phyloP scores from a whole-genome alignment of 208 protist genomes.

The Acanthamoeba polyphaga region DNA sequence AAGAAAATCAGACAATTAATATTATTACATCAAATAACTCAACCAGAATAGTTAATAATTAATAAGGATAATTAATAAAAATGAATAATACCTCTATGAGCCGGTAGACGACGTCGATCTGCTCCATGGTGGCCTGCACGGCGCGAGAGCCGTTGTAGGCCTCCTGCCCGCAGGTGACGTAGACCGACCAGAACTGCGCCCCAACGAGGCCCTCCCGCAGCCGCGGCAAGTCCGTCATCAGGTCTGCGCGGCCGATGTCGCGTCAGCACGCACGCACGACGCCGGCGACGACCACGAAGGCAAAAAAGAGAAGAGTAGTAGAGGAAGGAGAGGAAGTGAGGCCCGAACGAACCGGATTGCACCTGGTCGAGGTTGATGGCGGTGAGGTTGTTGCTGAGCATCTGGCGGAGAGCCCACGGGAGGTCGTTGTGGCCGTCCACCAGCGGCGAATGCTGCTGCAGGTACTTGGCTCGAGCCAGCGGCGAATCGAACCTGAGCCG shows the following conservation, averaged over 20 bases:
- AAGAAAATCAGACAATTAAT: too few relatives aligned
- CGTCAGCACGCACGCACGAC: too few relatives aligned
- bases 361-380: slow-evolving; percentile 4
- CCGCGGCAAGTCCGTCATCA: slow-evolving; percentile 41
- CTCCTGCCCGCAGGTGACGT: slow-evolving; percentile 21
- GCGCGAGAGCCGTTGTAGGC: neutral
- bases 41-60: neutral
- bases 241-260: neutral
- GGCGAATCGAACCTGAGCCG: neutral
- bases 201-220: slow-evolving; percentile 21
- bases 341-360: neutral
- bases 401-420: neutral
- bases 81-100: neutral
- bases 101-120: slow-evolving; percentile 66
- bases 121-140: slow-evolving; percentile 31
- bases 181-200: slow-evolving; percentile 67
- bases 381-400: slow-evolving; percentile 12
- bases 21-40: too few relatives aligned
- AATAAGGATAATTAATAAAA: neutral
- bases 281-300: too few relatives aligned
- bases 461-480: slow-evolving; percentile 28
- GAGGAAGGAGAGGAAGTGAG: too few relatives aligned
- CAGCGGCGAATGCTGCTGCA: slow-evolving; percentile 17
- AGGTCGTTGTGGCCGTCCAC: slow-evolving; percentile 73
- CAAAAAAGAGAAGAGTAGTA: too few relatives aligned